Evolutionary conservation across 2,329 filamentous ascomycete genomes (phyloP).

Genomic region (Fusarium sterilihyphosum): DNA sequence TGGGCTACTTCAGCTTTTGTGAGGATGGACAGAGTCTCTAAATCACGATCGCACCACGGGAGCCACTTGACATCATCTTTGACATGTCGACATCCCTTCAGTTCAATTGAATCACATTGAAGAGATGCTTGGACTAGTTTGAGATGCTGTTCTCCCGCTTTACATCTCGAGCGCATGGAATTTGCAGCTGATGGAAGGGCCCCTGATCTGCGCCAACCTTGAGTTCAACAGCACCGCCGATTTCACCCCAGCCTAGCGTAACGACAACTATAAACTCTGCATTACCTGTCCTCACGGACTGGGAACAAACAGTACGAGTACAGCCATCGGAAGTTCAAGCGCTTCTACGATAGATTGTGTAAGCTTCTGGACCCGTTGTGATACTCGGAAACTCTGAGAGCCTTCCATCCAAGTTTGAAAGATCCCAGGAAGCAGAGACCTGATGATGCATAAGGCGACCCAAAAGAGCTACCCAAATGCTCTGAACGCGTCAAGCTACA

Average conservation of each 20-base stretch:
- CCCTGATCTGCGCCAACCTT: not conserved
- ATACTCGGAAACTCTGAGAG: not conserved
- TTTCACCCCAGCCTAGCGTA: not conserved
- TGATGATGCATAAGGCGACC: not conserved
- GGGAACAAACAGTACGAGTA: not conserved
- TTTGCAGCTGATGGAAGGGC: not conserved
- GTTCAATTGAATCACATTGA: not conserved
- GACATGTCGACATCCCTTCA: not conserved
- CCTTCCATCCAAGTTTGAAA: not conserved
- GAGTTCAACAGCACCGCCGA: not conserved
- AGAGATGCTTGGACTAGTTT: fast-evolving
- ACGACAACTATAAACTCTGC: not conserved
- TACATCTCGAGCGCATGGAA: not conserved
- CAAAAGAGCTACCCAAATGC: not conserved
- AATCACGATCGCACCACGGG: not conserved
- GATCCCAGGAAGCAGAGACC: not conserved
- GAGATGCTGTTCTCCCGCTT: not conserved
- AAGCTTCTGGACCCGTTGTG: not conserved
- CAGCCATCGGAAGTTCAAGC: not conserved
- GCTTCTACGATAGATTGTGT: not conserved
- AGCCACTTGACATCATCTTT: not conserved
- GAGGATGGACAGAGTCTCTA: not conserved
- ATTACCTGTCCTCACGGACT: not conserved
- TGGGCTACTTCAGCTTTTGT: not conserved
- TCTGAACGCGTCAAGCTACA: not conserved